Evolutionary conservation across 2,329 filamentous ascomycete species (phyloP).

Genomic region (Allantophomopsis cytisporea): DNA sequence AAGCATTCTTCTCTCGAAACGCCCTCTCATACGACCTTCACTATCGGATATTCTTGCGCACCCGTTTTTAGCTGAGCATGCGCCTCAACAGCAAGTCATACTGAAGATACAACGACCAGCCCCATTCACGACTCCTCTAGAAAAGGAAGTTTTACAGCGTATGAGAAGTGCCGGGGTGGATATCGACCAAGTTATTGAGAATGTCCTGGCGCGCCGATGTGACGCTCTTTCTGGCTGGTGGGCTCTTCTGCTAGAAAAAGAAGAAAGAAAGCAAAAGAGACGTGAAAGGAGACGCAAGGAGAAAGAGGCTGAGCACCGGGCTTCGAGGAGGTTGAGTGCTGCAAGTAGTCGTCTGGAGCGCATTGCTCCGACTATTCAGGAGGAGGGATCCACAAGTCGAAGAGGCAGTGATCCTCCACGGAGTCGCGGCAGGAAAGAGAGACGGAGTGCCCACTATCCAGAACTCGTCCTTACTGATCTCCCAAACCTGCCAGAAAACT

Average conservation of each 20-base stretch:
- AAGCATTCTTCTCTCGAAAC: constrained; percentile 73
- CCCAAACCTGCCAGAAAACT: constrained; percentile 57
- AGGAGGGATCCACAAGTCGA: constrained; percentile 45
- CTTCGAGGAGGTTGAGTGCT: constrained; percentile 69
- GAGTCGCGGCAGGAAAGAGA: constrained; percentile 63
- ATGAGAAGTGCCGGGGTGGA: constrained; percentile 93
- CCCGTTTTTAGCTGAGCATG: constrained; percentile 77
- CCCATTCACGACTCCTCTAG: constrained; percentile 73
- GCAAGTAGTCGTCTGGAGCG: constrained; percentile 79
- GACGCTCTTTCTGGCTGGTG: constrained; percentile 92
- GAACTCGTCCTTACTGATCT: constrained; percentile 61
- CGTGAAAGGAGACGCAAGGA: constrained; percentile 76
- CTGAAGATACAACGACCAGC: constrained; percentile 68
- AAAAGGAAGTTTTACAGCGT: constrained; percentile 81
- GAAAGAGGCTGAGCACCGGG: constrained; percentile 68
- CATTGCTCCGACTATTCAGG: constrained; percentile 62
- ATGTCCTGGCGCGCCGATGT: constrained; percentile 79
- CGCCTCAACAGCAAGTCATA: constrained; percentile 78
- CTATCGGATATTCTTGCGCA: constrained; percentile 78
- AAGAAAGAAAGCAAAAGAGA: constrained; percentile 71
- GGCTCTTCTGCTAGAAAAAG: constrained; percentile 87
- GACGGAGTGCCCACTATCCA: constrained; percentile 53
- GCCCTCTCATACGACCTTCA: constrained; percentile 69
- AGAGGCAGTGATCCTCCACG: constrained; percentile 40
- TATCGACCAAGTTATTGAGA: constrained; percentile 88